Conservation (phyloP, 192 early-diverging fungal genomes). For the Mortierella hygrophila region DNA sequence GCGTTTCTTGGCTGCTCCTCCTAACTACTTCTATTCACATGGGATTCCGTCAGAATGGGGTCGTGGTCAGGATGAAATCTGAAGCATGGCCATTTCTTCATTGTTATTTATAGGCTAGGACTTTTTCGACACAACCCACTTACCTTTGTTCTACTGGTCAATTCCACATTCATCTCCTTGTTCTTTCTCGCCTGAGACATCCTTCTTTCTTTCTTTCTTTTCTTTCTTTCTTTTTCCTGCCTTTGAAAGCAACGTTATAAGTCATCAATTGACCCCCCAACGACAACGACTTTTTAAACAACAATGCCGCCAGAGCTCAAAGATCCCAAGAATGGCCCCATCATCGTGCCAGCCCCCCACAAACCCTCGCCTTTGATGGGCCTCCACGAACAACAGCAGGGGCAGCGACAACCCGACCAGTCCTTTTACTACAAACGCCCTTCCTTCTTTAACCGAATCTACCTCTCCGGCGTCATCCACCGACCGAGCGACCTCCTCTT, state of each 20-base stretch:
- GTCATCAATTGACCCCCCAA: neutral
- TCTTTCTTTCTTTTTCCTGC: neutral
- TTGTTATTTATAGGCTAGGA: neutral
- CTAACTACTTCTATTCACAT: neutral
- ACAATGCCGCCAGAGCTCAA: conserved; percentile 25
- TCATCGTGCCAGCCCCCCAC: neutral
- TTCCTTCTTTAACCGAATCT: conserved; percentile 18
- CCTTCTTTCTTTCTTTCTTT: neutral
- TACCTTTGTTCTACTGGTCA: too few relatives aligned
- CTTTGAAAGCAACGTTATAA: neutral
- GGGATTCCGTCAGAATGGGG: conserved; percentile 2
- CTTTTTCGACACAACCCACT: neutral
- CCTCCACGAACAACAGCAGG: neutral
- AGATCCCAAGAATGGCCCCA: neutral
- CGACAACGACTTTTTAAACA: neutral
- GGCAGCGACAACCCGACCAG: neutral
- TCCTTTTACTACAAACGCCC: conserved; percentile 1
- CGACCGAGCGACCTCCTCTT: conserved; percentile 35
- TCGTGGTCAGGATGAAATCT: too few relatives aligned
- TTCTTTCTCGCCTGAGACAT: too few relatives aligned
- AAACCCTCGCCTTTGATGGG: neutral
- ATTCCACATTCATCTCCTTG: too few relatives aligned
- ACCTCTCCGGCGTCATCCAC: conserved; percentile 28
- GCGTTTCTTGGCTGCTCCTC: neutral
- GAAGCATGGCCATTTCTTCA: neutral